Evolutionary conservation across 192 early-diverging fungal species (phyloP).

Genomic region (Piromyces finnis): DNA sequence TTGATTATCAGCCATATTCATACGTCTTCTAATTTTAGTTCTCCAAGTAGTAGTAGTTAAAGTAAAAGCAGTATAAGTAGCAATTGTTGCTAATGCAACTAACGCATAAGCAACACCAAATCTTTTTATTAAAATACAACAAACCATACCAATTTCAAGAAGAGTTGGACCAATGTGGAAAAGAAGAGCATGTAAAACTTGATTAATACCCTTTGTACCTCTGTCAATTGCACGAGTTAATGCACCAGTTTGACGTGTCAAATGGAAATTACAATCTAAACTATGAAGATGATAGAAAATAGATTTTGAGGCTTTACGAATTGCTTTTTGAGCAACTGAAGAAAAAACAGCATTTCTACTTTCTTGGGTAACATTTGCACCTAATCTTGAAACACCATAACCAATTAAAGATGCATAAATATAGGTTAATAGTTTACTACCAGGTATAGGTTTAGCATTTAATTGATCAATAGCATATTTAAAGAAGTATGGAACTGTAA

Average conservation of each 20-base stretch:
- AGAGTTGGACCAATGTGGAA: constrained; percentile 90
- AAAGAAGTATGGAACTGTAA: constrained; percentile 91
- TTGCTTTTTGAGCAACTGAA: constrained; percentile 81
- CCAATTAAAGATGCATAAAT: constrained; percentile 50
- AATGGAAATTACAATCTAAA: constrained; percentile 81
- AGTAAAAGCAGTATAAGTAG: constrained; percentile 30
- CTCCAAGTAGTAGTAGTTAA: constrained; percentile 72
- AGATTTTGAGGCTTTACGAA: constrained; percentile 63
- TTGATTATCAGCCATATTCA: constrained; percentile 90
- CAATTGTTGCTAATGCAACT: constrained; percentile 62
- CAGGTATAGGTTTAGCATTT: constrained; percentile 37
- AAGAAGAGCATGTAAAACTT: constrained; percentile 83
- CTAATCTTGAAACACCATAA: constrained; percentile 80
- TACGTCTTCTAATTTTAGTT: constrained; percentile 57
- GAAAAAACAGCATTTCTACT: constrained; percentile 88
- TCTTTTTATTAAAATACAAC: constrained; percentile 62
- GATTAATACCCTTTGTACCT: constrained; percentile 86
- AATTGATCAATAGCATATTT: constrained; percentile 81
- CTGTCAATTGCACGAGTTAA: constrained; percentile 92
- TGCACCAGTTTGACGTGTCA: constrained; percentile 88
- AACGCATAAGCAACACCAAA: constrained; percentile 30
- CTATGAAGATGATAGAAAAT: constrained; percentile 81
- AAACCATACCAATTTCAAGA: constrained; percentile 89
- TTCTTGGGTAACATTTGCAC: constrained; percentile 66
- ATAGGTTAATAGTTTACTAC: constrained; percentile 10